Base-by-base conservation (phyloP, 129 eudicot genomes). In the Arctium lappa region DNA sequence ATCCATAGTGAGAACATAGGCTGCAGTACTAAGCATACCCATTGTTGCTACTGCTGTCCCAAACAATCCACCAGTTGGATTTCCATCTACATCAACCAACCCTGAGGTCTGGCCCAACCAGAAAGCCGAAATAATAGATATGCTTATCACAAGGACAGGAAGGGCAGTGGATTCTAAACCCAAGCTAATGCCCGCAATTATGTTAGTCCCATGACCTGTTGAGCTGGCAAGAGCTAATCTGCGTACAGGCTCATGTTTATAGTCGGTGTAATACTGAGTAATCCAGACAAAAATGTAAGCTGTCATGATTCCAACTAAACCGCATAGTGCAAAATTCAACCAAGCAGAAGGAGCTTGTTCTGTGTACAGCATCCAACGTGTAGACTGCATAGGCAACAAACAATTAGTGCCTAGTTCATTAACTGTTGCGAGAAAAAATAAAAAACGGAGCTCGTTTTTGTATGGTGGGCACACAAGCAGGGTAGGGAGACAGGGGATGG, bases 21-120 rank as follows among this genome's bases (percentile, higher is more conserved):
- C 99, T 53, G 98, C 98, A 11, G 99, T 96, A 75, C 99, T 96
- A 69, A 96, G 94, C 99, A 96, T 96, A 31, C 99, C 99, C 97
- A 96, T 93, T 12, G 99, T 93, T 50, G 99, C 99, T 63, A 96
- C 99, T 56, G 99, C 99, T 9, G 98, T 96, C 80, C 99, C 99
- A 91, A 93, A 96, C 88, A 96, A 86, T 42, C 98, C 99, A 62
- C 97, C 99, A 42, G 98, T 95, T 40, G 99, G 98, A 79, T 75
- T 89, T 80, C 98, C 99, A 76, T 86, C 78, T 83, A 89, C 98
- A 87, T 93, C 99, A 74, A 93, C 92, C 87, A 95, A 87, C 63
- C 98, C 99, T 27, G 99, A 95, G 53, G 94, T 95, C 3, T 88
- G 94, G 84, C 99, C 99, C 94, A 93, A 77, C 98, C 99, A 93